Evolutionary conservation across 345 rosid genomes (phyloP).

Genomic region (Litchi chinensis): DNA sequence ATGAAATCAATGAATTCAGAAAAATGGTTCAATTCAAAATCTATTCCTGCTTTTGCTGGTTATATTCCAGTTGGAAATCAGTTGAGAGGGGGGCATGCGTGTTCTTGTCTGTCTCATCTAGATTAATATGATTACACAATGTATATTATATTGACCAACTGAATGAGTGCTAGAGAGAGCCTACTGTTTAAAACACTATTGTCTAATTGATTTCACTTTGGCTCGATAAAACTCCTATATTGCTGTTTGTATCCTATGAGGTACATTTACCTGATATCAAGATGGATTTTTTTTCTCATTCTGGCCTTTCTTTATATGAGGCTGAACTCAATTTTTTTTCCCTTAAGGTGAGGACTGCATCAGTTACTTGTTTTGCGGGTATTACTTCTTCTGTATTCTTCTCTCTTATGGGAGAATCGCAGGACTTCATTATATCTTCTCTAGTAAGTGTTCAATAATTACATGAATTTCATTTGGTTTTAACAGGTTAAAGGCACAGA

Average conservation of each 20-base stretch:
- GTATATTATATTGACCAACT: not conserved
- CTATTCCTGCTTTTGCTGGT: not conserved
- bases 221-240: not conserved
- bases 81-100: not conserved
- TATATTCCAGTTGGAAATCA: not conserved
- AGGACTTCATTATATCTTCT: slow-evolving; percentile 66
- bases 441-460: slow-evolving; percentile 48
- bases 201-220: not conserved
- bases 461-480: slow-evolving; percentile 17
- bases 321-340: slow-evolving; percentile 18
- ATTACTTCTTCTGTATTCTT: slow-evolving; percentile 75
- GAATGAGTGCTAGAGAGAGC: not conserved
- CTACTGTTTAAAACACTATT: not conserved
- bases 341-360: slow-evolving; percentile 78
- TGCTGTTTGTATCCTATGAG: not conserved
- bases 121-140: not conserved
- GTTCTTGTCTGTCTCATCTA: not conserved
- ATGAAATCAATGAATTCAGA: not conserved
- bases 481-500: not conserved
- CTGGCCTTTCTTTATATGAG: not conserved
- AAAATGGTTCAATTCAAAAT: not conserved
- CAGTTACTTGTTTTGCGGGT: slow-evolving; percentile 94
- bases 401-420: slow-evolving; percentile 57
- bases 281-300: slow-evolving; percentile 5
- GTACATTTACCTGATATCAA: slow-evolving; percentile 1